Base-by-base conservation (phyloP, 1,284 basidiomycete species). In the Tetrapyrgos nigripes region DNA sequence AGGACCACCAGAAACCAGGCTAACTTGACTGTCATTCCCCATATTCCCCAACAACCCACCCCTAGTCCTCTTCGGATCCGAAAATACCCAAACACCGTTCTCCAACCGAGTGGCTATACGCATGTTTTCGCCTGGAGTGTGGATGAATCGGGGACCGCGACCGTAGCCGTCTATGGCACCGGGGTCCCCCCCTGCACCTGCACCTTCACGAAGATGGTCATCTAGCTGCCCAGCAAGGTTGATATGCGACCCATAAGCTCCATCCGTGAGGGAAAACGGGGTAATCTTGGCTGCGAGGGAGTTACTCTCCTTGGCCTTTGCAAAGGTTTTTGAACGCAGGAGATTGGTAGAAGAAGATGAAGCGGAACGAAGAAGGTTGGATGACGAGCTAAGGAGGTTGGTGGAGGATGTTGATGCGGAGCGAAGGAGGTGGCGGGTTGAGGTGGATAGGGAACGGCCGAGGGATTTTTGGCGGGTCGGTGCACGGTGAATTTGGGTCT, bases 51-150 rank as follows among this genome's bases (percentile, higher is more conserved):
- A n/a, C n/a, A 40, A n/a, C 6, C 17, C 17, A 5, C 37, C 37
- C 19, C 37, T 40, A 11, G 14, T 40, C 37, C 56, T 33, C 23
- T 50, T 29, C 5, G 55, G 52, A 24, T 61, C 59, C 21, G 51
- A 50, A 27, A 61, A 61, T 28, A 48, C 33, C 59, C 59, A 61
- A 3, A 53, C 48, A 2, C 59, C 59, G 26, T 61, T 61, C 26
- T 50, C 33, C 17, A 57, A 44, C n/a, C 55, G 44, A 2, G 59
- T 57, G 14, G 59, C 59, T 24, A 61, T 55, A 27, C 59, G 43
- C 59, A 61, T 61, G 28, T 61, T 57, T 23, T 53, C n/a, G 8
- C 55, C 59, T n/a, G 59, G 59, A 4, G 51, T 57, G 54, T 55
- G 58, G 19, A 60, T 49, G n/a, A 55, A 55, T 24, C 49, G 23